Evolutionary conservation across 164 flowering plant genomes (phyloP), one percentile per base, ranked within the genome.

Genomic region (Paratinospora sagittata): DNA sequence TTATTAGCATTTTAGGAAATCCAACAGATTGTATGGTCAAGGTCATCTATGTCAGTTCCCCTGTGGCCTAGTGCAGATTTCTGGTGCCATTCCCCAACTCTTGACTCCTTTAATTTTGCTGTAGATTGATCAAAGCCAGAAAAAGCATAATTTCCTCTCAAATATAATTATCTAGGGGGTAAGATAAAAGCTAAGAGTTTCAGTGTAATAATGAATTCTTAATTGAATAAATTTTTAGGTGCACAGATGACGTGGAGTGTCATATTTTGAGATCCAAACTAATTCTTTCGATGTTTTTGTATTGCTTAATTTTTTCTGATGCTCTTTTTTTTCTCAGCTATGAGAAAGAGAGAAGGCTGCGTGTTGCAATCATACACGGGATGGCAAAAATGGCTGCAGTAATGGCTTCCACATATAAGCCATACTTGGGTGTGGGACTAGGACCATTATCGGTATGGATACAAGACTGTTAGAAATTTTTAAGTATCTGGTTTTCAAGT

Each of bases 381-480:
- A 82, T 94, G 87, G 97, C 98, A 61, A 85, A 97, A 81, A 88
- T 89, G 92, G 96, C 97, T 78, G 98, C 98, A 55, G 72, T 85
- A 2, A 93, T 93, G 98, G 97, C 97, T 73, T 82, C 96, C 73
- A 91, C 96, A 65, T 94, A 92, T 82, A 94, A 90, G 76, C 90
- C 93, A 27, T 94, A 94, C 76, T 75, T 94, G 73, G 98, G 98
- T 21, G 93, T 89, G 14, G 98, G 98, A 33, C 97, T 94, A 72
- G 98, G 98, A 67, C 97, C 97, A 55, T 63, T 94, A 27, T 88
- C 90, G 85, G 98, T 91, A 86, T 21, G 92, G 37, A 67, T 63
- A 19, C 7, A 27, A 14, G 41, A 37, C 60, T 33, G 11, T 23
- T 55, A 39, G 13, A 27, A 17, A 43, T 45, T 30, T 39, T 3